Evolutionary conservation across 306 rosid species (phyloP).

Genomic region (Sophora flavescens): DNA sequence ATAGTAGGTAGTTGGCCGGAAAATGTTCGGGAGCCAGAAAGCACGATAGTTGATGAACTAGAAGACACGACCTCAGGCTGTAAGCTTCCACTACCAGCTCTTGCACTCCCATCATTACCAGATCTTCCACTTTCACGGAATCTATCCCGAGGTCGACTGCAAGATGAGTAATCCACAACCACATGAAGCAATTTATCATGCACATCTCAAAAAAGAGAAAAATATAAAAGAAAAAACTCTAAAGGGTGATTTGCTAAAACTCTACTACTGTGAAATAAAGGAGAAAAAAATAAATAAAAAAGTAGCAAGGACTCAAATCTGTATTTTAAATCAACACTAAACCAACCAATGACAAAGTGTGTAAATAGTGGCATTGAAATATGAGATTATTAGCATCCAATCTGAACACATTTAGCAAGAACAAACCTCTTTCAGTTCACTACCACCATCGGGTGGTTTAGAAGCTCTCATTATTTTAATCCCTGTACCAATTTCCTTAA

Average conservation of each 20-base stretch:
- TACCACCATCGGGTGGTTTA: no score
- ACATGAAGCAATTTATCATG: slow-evolving; percentile 9
- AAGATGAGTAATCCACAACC: slow-evolving; percentile 36
- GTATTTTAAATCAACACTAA: no score
- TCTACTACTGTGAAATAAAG: background rate
- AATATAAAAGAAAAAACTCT: background rate
- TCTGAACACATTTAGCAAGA: no score
- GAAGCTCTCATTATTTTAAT: no score
- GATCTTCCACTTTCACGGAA: slow-evolving; percentile 91
- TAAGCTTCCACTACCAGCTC: slow-evolving; percentile 61
- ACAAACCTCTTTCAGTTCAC: no score
- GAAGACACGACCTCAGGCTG: slow-evolving; percentile 70
- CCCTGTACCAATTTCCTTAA: no score
- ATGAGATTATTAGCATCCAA: no score
- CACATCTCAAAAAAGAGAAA: background rate
- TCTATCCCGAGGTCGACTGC: slow-evolving; percentile 89
- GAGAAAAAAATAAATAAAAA: no score
- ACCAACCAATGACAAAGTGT: no score
- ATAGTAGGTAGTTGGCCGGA: slow-evolving; percentile 85
- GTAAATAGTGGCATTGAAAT: no score
- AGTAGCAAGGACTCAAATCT: background rate
- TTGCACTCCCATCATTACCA: slow-evolving; percentile 71
- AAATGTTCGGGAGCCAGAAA: slow-evolving; percentile 74
- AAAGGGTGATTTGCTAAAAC: background rate
- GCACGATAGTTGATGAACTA: slow-evolving; percentile 70